A percentile compares a stretch with the other conserved stretches of the same genome.
phyloP scores from a whole-genome alignment of 2,329 filamentous ascomycete genomes.

The Aspergillus versicolor region DNA sequence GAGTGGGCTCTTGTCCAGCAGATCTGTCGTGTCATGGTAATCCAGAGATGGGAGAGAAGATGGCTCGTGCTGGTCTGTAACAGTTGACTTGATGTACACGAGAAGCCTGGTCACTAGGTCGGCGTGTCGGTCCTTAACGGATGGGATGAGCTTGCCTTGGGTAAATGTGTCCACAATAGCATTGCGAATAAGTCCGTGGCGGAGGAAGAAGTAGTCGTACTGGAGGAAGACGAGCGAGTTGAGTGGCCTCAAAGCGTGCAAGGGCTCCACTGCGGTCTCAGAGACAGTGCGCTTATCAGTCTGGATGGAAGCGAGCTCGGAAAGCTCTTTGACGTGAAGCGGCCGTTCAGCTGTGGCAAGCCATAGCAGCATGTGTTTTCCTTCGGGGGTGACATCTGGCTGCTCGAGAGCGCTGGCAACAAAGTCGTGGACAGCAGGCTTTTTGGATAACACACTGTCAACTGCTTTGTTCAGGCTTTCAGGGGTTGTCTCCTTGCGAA shows the following conservation, averaged over 20 bases:
- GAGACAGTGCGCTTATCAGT: conserved; percentile 30
- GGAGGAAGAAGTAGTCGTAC: conserved; percentile 35
- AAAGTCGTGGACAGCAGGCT: conserved; percentile 32
- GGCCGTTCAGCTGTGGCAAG: conserved; percentile 39
- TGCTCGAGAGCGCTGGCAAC: conserved; percentile 28
- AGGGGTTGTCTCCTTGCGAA: conserved; percentile 25
- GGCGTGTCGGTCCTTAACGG: conserved; percentile 33
- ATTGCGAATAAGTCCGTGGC: conserved; percentile 35
- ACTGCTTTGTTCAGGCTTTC: conserved; percentile 30
- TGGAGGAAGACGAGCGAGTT: conserved; percentile 34
- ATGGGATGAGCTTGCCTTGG: conserved; percentile 31
- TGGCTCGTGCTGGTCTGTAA: conserved; percentile 32
- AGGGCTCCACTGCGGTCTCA: conserved; percentile 26
- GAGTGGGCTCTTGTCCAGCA: conserved; percentile 39
- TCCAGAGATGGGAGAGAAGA: conserved; percentile 29
- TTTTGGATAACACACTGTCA: conserved; percentile 26
- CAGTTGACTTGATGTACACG: conserved; percentile 31
- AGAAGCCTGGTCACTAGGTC: conserved; percentile 36
- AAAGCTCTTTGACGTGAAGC: conserved; percentile 33
- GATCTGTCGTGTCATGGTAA: conserved; percentile 22
- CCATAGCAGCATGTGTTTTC: conserved; percentile 37
- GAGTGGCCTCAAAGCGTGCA: conserved; percentile 29
- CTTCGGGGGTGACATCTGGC: conserved; percentile 28
- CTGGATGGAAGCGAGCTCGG: conserved; percentile 29
- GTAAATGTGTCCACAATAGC: conserved; percentile 31